Evolutionary conservation across 306 rosid species (phyloP).

Genomic region (Castanea sativa): DNA sequence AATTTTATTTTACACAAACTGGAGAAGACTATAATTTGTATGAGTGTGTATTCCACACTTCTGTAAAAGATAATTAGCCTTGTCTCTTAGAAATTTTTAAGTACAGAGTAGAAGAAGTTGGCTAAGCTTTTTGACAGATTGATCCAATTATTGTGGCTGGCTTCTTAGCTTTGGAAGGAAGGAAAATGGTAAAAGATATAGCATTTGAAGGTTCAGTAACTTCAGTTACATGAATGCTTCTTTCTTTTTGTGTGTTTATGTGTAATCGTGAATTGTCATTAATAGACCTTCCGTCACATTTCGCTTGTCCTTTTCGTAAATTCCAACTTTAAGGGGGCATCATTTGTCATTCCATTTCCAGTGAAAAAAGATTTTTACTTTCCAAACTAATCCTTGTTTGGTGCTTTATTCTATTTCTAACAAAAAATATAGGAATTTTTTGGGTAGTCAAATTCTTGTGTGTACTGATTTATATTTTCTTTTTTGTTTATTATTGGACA

Average conservation of each 20-base stretch:
- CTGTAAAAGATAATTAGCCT: background rate
- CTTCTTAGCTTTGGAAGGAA: background rate
- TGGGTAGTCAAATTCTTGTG: background rate
- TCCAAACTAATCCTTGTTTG: background rate
- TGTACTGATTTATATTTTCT: background rate
- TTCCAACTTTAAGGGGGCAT: background rate
- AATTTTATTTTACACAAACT: no score
- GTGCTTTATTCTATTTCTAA: background rate
- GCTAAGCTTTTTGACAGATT: background rate
- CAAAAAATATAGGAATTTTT: background rate
- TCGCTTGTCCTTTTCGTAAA: background rate
- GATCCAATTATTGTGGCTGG: background rate
- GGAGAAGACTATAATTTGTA: no score
- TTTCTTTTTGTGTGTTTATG: background rate
- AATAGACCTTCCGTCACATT: background rate
- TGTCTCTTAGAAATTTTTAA: background rate
- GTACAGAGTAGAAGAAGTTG: background rate
- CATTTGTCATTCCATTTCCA: background rate
- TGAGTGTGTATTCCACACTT: no score
- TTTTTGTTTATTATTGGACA: background rate
- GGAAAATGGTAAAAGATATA: background rate
- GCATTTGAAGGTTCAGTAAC: background rate
- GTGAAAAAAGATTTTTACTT: background rate
- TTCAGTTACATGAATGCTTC: background rate
- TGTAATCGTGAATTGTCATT: background rate